A percentile compares a stretch with the other conserved stretches of the same genome.
Evolutionary conservation across 2,329 filamentous ascomycete species (phyloP).

Genomic region (Pseudogymnoascus sp.): DNA sequence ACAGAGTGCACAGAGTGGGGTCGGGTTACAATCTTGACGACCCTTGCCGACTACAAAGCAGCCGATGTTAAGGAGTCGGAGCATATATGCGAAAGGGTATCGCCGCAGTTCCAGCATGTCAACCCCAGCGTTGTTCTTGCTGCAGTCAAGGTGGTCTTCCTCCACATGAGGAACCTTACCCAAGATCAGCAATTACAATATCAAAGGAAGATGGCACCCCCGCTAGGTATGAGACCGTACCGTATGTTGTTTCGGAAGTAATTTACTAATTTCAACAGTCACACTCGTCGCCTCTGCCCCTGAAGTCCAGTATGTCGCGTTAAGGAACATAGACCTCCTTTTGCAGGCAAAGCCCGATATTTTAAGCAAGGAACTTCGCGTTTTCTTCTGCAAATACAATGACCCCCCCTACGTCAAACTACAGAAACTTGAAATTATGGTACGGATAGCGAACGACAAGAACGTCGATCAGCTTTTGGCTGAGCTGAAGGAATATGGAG

Average conservation of each 20-base stretch:
- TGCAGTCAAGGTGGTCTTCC: conserved; percentile 96
- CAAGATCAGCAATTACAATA: conserved; percentile 75
- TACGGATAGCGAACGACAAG: conserved; percentile 93
- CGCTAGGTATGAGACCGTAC: conserved; percentile 58
- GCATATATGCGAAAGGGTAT: conserved; percentile 93
- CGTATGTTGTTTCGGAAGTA: conserved; percentile 8
- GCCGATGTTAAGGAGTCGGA: conserved; percentile 91
- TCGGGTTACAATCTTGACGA: conserved; percentile 83
- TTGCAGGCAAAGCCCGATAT: conserved; percentile 95
- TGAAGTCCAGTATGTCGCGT: conserved; percentile 94
- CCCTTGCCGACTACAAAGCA: conserved; percentile 79
- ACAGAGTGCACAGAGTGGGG: conserved; percentile 99
- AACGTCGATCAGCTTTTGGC: conserved; percentile 93
- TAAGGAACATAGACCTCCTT: conserved; percentile 91
- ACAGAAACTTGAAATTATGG: conserved; percentile 98
- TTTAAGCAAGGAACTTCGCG: conserved; percentile 89
- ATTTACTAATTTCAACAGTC: conserved; percentile 43
- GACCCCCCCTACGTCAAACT: conserved; percentile 96
- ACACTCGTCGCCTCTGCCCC: conserved; percentile 92
- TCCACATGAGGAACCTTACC: conserved; percentile 83
- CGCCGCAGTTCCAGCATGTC: conserved; percentile 96
- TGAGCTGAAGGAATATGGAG: conserved; percentile 92
- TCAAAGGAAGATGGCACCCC: conserved; percentile 97
- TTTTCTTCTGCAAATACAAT: conserved; percentile 99
- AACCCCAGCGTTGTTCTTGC: conserved; percentile 94